phyloP scores from a whole-genome alignment of 2,329 filamentous ascomycete genomes.

The Colletotrichum phormii region DNA sequence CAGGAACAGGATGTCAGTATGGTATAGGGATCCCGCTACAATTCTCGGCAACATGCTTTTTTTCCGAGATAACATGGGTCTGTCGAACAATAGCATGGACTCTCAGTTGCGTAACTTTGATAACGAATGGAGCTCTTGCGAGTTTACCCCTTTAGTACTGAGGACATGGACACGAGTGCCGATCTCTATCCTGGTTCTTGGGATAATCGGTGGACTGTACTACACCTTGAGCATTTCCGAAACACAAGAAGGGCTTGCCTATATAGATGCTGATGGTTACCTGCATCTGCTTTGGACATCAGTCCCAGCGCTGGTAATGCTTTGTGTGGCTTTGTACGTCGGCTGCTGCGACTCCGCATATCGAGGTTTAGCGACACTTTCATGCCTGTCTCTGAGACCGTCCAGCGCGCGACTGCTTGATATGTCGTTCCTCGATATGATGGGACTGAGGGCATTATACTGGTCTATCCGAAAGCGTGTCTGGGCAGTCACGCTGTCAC shows the following conservation, averaged over 20 bases:
- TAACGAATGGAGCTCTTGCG: constrained; percentile 3
- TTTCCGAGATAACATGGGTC: not conserved
- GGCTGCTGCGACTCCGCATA: constrained; percentile 1
- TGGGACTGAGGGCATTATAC: not conserved
- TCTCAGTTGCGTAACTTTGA: not conserved
- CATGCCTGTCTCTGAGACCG: not conserved
- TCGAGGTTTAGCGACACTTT: not conserved
- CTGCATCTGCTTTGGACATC: constrained; percentile 23
- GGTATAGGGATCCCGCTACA: constrained; percentile 18
- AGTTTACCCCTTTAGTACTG: constrained; percentile 9
- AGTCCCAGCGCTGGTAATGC: constrained; percentile 9
- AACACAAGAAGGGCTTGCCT: constrained; percentile 1
- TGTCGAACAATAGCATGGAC: not conserved
- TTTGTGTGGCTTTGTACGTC: constrained; percentile 14
- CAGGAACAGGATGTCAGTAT: not conserved
- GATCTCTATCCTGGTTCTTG: not conserved
- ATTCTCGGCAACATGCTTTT: constrained; percentile 20
- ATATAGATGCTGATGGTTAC: constrained; percentile 9
- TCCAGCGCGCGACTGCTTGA: not conserved
- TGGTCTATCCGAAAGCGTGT: not conserved
- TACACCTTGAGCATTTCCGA: not conserved
- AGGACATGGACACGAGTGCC: not conserved
- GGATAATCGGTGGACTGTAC: constrained; percentile 1
- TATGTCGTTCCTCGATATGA: constrained; percentile 14
- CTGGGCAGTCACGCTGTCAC: constrained; percentile 7